Percentiles rank a stretch among this genome's conserved stretches.
Conservation (phyloP, 805 yeast species). For the Saccharomycopsis fermentans region DNA sequence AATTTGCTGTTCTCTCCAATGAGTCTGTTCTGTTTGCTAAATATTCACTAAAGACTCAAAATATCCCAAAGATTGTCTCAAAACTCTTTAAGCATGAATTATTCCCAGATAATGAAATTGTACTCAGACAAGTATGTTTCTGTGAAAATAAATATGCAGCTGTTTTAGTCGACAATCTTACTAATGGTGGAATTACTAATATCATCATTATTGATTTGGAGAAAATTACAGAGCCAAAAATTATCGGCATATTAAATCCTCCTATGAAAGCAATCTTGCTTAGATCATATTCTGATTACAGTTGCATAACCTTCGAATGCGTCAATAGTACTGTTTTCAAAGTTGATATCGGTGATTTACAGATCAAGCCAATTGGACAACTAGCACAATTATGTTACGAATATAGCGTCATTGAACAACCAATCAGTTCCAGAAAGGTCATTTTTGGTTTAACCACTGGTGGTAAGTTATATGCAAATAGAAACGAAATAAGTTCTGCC, state of each 20-base stretch:
- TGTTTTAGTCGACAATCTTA: constrained; percentile 41
- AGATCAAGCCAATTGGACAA: constrained; percentile 30
- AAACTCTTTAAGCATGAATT: neutral
- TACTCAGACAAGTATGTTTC: constrained; percentile 55
- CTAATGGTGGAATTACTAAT: constrained; percentile 34
- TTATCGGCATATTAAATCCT: constrained; percentile 34
- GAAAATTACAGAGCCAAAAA: constrained; percentile 32
- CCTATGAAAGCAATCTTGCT: constrained; percentile 44
- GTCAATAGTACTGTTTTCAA: constrained; percentile 47
- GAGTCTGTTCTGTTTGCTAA: constrained; percentile 5
- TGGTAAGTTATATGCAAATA: constrained; percentile 66
- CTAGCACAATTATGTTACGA: constrained; percentile 67
- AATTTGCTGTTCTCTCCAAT: constrained; percentile 36
- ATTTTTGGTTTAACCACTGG: constrained; percentile 67
- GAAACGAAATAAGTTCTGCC: constrained; percentile 50
- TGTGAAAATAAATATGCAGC: constrained; percentile 42
- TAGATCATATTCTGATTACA: constrained; percentile 44
- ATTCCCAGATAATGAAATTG: constrained; percentile 7
- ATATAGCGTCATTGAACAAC: constrained; percentile 32
- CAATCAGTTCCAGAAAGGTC: constrained; percentile 19
- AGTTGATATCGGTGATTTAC: constrained; percentile 26
- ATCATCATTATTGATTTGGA: constrained; percentile 40
- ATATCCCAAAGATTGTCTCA: constrained; percentile 1
- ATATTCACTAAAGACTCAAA: constrained; percentile 4
- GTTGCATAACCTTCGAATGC: constrained; percentile 44